These are phyloP conservation scores for Bimuria novae-zelandiae DNA, from an alignment of 2,329 filamentous ascomycete species.

Conservation along the genomic window DNA sequence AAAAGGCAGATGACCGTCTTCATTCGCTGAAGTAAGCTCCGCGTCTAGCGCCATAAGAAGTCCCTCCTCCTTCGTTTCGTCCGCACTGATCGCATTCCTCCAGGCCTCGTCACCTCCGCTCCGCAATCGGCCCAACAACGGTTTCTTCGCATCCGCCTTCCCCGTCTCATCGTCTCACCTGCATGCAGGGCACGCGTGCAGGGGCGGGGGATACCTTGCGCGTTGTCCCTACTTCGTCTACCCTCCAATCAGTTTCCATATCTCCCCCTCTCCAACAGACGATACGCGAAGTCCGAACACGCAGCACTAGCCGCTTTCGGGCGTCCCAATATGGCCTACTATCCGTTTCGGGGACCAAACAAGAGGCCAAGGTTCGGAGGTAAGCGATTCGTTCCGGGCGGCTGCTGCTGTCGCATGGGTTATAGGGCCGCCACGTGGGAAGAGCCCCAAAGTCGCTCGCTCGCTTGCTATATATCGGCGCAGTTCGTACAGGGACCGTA, in stretches of 20 bases:
- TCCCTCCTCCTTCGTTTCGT: neutral
- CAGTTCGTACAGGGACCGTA: neutral
- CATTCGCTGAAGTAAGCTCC: neutral
- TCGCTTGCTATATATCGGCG: neutral
- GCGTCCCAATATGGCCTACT: neutral
- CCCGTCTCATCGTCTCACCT: neutral
- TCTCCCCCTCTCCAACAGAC: neutral
- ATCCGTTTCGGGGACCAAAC: neutral
- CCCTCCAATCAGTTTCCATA: slow-evolving; percentile 1
- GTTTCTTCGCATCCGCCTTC: neutral
- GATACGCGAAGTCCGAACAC: slow-evolving; percentile 5
- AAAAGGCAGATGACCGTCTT: neutral
- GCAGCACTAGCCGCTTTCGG: neutral
- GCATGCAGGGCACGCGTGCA: slow-evolving; percentile 3
- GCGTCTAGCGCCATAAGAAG: neutral
- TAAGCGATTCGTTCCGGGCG: neutral
- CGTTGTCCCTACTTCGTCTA: neutral
- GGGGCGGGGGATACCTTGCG: neutral
- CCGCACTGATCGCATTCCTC: neutral
- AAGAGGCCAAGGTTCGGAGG: neutral
- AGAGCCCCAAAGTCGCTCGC: neutral
- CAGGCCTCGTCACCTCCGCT: neutral
- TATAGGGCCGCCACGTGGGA: neutral
- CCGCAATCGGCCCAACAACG: slow-evolving; percentile 1
- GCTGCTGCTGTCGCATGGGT: neutral